Conservation (phyloP, 306 rosid genomes). For the Crotalaria pallida region DNA sequence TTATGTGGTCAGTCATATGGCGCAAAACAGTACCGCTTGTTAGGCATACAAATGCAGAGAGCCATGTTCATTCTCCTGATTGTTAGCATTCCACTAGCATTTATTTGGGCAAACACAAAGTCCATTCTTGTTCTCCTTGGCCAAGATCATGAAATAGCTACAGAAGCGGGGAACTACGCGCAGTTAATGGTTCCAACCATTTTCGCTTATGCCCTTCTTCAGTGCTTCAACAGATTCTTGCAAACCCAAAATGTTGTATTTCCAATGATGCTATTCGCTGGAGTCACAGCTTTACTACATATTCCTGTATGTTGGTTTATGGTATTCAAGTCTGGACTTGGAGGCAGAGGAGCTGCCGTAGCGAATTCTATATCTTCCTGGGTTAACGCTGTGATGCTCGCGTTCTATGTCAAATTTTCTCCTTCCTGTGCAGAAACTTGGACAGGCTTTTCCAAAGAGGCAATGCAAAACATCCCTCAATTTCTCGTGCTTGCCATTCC, state of each 20-base stretch:
- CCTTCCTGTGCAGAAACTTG: conserved; percentile 53
- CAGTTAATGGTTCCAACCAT: conserved; percentile 44
- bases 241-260: conserved; percentile 61
- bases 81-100: conserved; percentile 44
- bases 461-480: conserved; percentile 36
- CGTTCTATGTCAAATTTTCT: conserved; percentile 61
- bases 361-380: conserved; percentile 61
- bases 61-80: conserved; percentile 51
- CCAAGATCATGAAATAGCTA: conserved; percentile 55
- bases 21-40: conserved; percentile 60
- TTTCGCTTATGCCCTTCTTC: conserved; percentile 55
- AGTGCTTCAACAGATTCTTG: conserved; percentile 58
- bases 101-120: conserved; percentile 54
- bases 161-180: conserved; percentile 58
- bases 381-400: conserved; percentile 46
- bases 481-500: conserved; percentile 72
- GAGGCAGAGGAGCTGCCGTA: conserved; percentile 58
- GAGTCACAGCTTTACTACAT: conserved; percentile 41
- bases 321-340: conserved; percentile 58
- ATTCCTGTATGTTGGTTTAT: conserved; percentile 50
- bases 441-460: conserved; percentile 58
- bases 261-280: conserved; percentile 61
- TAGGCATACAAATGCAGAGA: conserved; percentile 70
- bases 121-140: conserved; percentile 43
- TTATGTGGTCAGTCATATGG: conserved; percentile 73